Percentiles rank a stretch among this genome's conserved stretches.
Evolutionary conservation across 768 basidiomycete species (phyloP).

Genomic region (Tephrocybe rancida): DNA sequence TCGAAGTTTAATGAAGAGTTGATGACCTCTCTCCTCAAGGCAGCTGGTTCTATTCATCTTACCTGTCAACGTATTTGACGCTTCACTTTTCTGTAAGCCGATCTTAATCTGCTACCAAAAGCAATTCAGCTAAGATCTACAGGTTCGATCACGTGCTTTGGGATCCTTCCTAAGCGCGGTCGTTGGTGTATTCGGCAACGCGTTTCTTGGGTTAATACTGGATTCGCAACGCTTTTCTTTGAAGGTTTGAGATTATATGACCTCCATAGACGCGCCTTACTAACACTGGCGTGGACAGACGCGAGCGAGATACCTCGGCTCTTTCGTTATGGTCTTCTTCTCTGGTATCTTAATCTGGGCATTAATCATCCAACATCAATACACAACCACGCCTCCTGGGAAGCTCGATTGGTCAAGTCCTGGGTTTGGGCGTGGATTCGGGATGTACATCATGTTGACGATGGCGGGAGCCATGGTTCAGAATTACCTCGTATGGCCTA

Average conservation of each 20-base stretch:
- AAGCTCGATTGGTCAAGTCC: conserved; percentile 22
- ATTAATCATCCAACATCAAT: conserved; percentile 18
- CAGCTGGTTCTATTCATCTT: conserved; percentile 24
- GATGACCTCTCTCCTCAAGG: conserved; percentile 7
- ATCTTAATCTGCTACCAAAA: background rate
- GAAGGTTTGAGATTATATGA: background rate
- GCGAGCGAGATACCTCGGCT: conserved; percentile 16
- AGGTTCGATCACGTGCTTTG: conserved; percentile 21
- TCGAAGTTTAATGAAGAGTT: background rate
- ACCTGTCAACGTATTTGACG: conserved; percentile 21
- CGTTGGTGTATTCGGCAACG: conserved; percentile 13
- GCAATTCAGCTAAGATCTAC: background rate
- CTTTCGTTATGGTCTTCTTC: conserved; percentile 18
- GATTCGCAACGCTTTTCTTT: conserved; percentile 14
- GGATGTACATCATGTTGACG: conserved; percentile 19
- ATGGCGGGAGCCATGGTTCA: conserved; percentile 18
- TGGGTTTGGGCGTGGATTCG: conserved; percentile 19
- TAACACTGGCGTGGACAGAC: background rate
- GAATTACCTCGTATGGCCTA: conserved; percentile 18
- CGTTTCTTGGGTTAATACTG: conserved; percentile 19
- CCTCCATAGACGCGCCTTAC: background rate
- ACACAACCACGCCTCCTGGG: conserved; percentile 14
- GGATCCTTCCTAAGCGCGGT: conserved; percentile 21
- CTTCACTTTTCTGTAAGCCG: conserved; percentile 18
- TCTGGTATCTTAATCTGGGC: conserved; percentile 21